Base-by-base conservation (phyloP, 2,329 filamentous ascomycete species). In the Onygena corvina region DNA sequence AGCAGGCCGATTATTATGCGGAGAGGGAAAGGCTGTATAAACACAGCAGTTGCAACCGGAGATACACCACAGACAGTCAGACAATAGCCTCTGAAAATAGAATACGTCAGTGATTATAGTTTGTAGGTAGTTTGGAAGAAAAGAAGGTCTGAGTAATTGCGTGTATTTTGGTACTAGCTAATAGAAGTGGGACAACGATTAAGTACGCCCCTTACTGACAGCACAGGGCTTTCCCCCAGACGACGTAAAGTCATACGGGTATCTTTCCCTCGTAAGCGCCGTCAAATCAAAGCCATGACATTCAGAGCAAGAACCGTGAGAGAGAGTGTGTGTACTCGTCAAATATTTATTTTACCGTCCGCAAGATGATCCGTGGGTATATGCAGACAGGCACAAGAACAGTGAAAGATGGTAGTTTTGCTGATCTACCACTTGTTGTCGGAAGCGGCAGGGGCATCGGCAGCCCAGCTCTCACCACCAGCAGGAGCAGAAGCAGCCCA, bases 191-290 rank as follows among this genome's bases (percentile, higher is more conserved):
- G 81, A 83, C 77, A 83, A 88, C 86, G 82, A 74, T 90, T 67
- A 93, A 90, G 86, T 86, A 79, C 79, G 83, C 74, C 81, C 84
- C 82, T 78, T 59, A 62, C 66, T 66, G 76, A 78, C 75, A 80
- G 76, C 80, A 92, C 89, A 95, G 88, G 90, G 90, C 90, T 88
- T 95, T 96, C 90, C 88, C 89, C 87, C 83, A 71, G 59, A 63
- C 58, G 66, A 57, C 60, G 62, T 59, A 60, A 69, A 66, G 66
- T 67, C 71, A 67, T 65, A 65, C 65, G 65, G 87, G 83, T 94
- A 88, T 96, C 90, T 96, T 96, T 96, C 90, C 90, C 88, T 95
- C 89, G 84, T 95, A 76, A 95, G 88, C 83, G 81, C 83, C 75
- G 47, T 76, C 79, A 79, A 75, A 75, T 71, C 70, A 74, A 47